Evolutionary conservation across 2,329 filamentous ascomycete genomes (phyloP).

Genomic region (Colletotrichum falcatum): DNA sequence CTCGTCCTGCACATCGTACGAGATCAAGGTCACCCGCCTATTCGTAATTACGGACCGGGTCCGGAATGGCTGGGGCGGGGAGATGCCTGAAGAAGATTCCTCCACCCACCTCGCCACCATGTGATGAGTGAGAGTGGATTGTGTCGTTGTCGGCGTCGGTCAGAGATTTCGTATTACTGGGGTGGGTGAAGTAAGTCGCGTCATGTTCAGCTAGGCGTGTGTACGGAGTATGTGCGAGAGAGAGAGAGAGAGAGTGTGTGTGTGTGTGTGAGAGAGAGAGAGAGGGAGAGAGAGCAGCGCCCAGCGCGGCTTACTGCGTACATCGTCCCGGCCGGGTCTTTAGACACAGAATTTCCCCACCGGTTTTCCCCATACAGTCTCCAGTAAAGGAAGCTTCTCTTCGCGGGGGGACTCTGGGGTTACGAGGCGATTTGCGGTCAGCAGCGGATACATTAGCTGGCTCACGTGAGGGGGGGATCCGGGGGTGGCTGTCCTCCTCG

Average conservation of each 20-base stretch:
- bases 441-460: neutral
- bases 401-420: slow-evolving; percentile 24
- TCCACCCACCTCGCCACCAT: slow-evolving; percentile 13
- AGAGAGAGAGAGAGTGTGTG: no score
- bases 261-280: neutral
- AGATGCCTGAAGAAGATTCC: neutral
- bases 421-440: neutral
- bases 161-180: slow-evolving; percentile 8
- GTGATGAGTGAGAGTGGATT: slow-evolving; percentile 20
- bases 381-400: slow-evolving; percentile 35
- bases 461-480: neutral
- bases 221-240: neutral
- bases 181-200: neutral
- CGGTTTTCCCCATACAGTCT: slow-evolving; percentile 24
- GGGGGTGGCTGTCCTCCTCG: no score
- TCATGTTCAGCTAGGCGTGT: neutral
- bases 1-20: slow-evolving; percentile 23
- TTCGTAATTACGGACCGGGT: slow-evolving; percentile 1
- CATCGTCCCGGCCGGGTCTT: no score
- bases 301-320: neutral
- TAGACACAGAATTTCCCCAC: slow-evolving; percentile 16
- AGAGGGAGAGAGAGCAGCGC: neutral
- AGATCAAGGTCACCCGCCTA: slow-evolving; percentile 8
- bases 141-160: neutral
- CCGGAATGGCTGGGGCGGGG: slow-evolving; percentile 12